Evolutionary conservation across 202 grass and related monocot genomes (phyloP).

Genomic region (Bolboschoenoplectus hybrid): DNA sequence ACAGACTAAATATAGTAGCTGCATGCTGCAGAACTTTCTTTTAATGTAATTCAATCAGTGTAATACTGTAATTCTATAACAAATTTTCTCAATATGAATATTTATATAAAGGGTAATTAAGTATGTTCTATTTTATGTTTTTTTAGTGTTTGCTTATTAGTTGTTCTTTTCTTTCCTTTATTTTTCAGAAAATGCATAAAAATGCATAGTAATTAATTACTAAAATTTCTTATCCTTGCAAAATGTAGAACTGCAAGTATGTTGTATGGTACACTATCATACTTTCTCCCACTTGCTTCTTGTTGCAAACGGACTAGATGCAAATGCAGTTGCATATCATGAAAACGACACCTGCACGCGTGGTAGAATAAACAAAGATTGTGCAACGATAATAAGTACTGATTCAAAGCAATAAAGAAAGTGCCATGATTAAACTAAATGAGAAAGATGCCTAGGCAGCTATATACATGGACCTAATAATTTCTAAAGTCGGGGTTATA

Average conservation of each 20-base stretch:
- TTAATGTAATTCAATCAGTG: slow-evolving; percentile 34
- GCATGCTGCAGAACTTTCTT: slow-evolving; percentile 7
- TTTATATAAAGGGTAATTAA: not conserved
- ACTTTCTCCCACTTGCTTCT: slow-evolving; percentile 5
- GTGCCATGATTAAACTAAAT: not conserved
- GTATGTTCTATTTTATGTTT: not conserved
- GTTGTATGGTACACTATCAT: not conserved
- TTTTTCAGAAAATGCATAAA: slow-evolving; percentile 13
- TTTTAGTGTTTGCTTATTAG: not conserved
- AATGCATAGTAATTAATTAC: not conserved
- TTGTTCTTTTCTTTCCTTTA: not conserved
- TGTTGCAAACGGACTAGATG: not conserved
- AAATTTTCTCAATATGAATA: not conserved
- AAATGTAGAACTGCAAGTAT: not conserved
- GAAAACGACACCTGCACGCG: slow-evolving; percentile 33
- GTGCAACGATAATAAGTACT: slow-evolving; percentile 3
- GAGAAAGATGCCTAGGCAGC: not conserved
- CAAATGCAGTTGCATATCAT: not conserved
- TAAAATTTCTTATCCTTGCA: not conserved
- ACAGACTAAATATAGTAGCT: slow-evolving; percentile 46
- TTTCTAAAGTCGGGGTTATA: slow-evolving; percentile 17
- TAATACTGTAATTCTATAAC: slow-evolving; percentile 22
- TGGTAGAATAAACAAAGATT: slow-evolving; percentile 20
- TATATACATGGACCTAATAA: slow-evolving; percentile 24
- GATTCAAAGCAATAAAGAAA: slow-evolving; percentile 23